phyloP scores from a whole-genome alignment of 2,329 filamentous ascomycete genomes.

The Helotiales sp. region DNA sequence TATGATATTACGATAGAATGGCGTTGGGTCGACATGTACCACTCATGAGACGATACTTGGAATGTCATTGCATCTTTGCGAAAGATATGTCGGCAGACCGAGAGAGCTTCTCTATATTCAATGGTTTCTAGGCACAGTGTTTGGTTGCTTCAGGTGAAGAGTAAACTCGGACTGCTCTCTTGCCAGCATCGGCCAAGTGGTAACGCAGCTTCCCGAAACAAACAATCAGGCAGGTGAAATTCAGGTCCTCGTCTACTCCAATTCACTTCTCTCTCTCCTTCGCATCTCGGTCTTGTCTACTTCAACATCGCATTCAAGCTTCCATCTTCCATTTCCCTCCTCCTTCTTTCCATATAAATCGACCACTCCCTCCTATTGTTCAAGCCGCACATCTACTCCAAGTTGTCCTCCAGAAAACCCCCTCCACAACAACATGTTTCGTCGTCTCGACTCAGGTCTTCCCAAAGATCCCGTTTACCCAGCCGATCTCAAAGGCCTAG shows the following conservation, averaged over 20 bases:
- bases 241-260: not conserved
- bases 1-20: not conserved
- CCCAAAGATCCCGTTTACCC: slow-evolving; percentile 73
- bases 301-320: not conserved
- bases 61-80: not conserved
- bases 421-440: slow-evolving; percentile 67
- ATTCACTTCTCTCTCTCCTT: not conserved
- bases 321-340: not conserved
- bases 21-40: not conserved
- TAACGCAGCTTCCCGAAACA: not conserved
- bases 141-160: not conserved
- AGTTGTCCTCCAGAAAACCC: too few species aligned
- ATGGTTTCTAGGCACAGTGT: too few species aligned
- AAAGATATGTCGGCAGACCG: too few species aligned
- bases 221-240: not conserved
- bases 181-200: not conserved
- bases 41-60: not conserved
- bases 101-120: too few species aligned
- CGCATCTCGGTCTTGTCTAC: not conserved
- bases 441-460: slow-evolving; percentile 68
- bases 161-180: not conserved
- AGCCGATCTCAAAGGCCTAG: slow-evolving; percentile 69
- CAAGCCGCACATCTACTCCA: too few species aligned
- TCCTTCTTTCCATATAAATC: not conserved
- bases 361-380: not conserved